Evolutionary conservation across 441 rosid species (phyloP).

Genomic region (Erodium moschatum): DNA sequence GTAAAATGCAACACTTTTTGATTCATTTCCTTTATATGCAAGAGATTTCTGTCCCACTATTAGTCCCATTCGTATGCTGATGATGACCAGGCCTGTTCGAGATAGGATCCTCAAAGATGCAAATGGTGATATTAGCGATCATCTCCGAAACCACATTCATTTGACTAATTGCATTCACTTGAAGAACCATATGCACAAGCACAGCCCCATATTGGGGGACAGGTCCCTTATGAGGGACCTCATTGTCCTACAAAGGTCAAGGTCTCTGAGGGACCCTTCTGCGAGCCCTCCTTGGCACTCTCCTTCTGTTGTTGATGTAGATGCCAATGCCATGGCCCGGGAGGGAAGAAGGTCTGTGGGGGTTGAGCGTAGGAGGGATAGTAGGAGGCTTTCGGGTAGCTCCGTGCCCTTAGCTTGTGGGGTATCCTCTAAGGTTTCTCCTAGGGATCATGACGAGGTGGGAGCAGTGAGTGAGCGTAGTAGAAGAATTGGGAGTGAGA

Average conservation of each 20-base stretch:
- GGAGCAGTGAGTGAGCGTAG: conserved; percentile 38
- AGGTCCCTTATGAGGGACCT: conserved; percentile 88
- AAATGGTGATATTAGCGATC: conserved; percentile 82
- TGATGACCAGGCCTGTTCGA: conserved; percentile 71
- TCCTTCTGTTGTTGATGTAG: conserved; percentile 55
- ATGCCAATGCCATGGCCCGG: conserved; percentile 20
- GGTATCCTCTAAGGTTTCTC: conserved; percentile 54
- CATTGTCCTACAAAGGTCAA: conserved; percentile 80
- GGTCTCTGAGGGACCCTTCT: conserved; percentile 86
- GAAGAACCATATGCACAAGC: conserved; percentile 97
- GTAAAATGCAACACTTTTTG: conserved; percentile 38
- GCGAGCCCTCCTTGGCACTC: conserved; percentile 92
- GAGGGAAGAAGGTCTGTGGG: conserved; percentile 65
- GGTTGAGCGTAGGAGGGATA: conserved; percentile 32
- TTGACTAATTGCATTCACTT: conserved; percentile 92
- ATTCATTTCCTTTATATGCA: conserved; percentile 27
- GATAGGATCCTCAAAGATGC: conserved; percentile 78
- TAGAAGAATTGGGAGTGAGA: conserved; percentile 56
- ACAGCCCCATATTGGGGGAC: conserved; percentile 67
- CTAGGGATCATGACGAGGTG: conserved; percentile 28
- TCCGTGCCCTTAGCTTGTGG: conserved; percentile 51
- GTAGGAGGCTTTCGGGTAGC: conserved; percentile 59
- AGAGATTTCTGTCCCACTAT: conserved; percentile 20
- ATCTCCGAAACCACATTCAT: conserved; percentile 90
- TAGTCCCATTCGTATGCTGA: conserved; percentile 33